Evolutionary conservation across 129 eudicot genomes (phyloP), one percentile per base, ranked within the genome.

Genomic region (Flaveria brownii): DNA sequence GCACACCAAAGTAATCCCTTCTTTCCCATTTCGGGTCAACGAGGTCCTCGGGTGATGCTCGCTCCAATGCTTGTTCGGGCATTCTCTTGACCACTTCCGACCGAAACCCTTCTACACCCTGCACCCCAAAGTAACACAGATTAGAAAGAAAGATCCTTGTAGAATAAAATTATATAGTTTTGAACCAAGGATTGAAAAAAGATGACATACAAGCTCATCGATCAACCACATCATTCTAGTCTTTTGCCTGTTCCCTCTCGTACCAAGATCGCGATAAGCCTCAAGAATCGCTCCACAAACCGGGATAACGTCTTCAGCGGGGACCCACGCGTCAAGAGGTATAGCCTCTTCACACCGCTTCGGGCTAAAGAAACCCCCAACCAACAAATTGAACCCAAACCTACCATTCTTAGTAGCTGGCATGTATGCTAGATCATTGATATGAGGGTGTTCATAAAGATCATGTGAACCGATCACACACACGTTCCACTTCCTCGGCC

Each of bases 401-500:
- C 85, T 74, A 18, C 97, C 97, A 77, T 94, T 42, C 83, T 94
- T 94, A 2, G 83, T 94, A 25, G 98, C 97, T 2, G 98, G 98
- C 96, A 94, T 94, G 78, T 94, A 94, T 0, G 98, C 97, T 28
- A 94, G 86, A 78, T 94, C 98, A 45, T 94, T 94, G 64, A 94
- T 94, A 72, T 94, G 98, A 9, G 98, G 98, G 61, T 94, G 98
- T 86, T 94, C 98, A 47, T 85, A 94, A 17, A 94, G 97, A 87
- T 94, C 97, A 70, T 94, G 98, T 4, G 98, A 91, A 42, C 98
- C 98, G 47, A 91, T 82, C 68, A 94, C 98, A 77, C 97, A 94
- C 82, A 87, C 96, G 84, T 94, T 94, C 98, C 98, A 94, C 82
- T 94, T 94, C 86, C 98, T 87, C 30, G 98, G 98, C 93, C 98